phyloP scores from a whole-genome alignment of 2,329 filamentous ascomycete species.

The Penicillium sp. region DNA sequence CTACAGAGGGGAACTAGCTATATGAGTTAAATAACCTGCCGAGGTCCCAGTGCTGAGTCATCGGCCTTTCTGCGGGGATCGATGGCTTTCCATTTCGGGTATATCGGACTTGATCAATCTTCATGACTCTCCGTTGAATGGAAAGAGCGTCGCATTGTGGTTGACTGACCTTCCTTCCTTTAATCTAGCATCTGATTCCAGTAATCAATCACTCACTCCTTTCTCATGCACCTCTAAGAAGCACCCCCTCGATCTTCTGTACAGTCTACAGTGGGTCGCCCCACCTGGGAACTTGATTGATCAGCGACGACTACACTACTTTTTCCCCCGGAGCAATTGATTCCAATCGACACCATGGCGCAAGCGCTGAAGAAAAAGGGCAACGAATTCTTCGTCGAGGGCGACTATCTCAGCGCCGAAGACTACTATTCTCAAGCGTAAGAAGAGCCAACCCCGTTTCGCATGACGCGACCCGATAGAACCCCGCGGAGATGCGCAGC shows the following conservation, averaged over 20 bases:
- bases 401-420: constrained; percentile 49
- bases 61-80: constrained; percentile 37
- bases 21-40: too few relatives aligned
- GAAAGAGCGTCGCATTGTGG: neutral
- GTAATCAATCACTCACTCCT: neutral
- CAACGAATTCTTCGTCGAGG: constrained; percentile 50
- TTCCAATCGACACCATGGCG: constrained; percentile 30
- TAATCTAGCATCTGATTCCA: too few relatives aligned
- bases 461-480: neutral
- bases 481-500: neutral
- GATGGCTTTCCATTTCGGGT: constrained; percentile 34
- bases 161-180: neutral
- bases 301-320: constrained; percentile 15
- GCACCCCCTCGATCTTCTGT: constrained; percentile 8
- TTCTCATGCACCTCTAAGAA: constrained; percentile 4
- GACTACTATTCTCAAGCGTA: constrained; percentile 52
- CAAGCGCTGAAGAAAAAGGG: constrained; percentile 48
- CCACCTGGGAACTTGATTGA: constrained; percentile 25
- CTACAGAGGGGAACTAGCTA: too few relatives aligned
- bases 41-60: constrained; percentile 26
- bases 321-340: neutral
- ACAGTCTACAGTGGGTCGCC: constrained; percentile 17
- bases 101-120: neutral
- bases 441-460: constrained; percentile 11
- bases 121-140: neutral